Percentiles rank a stretch among this genome's conserved stretches.
These are phyloP conservation scores for Trypanosomatidae sp. DNA, from an alignment of 208 protist species.

Conservation along the genomic window DNA sequence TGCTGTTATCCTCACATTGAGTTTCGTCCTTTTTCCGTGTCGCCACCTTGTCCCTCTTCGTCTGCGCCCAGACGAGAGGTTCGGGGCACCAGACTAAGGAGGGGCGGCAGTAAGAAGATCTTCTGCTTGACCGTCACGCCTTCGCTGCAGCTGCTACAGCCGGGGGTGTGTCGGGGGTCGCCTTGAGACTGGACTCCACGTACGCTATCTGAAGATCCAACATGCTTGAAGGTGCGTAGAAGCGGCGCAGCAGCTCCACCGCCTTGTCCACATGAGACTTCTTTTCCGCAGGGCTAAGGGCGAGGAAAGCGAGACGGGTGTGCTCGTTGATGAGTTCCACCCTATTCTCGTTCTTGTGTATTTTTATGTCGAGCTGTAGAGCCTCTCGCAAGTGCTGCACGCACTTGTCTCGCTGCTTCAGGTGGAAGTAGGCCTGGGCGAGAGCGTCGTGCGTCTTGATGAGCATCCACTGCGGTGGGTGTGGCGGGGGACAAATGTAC, in stretches of 20 bases:
- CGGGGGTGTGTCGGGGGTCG: background rate
- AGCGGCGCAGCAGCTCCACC: slow-evolving; percentile 58
- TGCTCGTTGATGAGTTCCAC: slow-evolving; percentile 73
- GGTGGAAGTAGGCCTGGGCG: slow-evolving; percentile 78
- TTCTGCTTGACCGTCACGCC: background rate
- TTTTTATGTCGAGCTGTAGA: slow-evolving; percentile 42
- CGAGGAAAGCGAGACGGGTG: slow-evolving; percentile 71
- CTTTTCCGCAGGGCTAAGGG: slow-evolving; percentile 30
- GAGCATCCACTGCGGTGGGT: slow-evolving; percentile 81
- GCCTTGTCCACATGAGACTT: slow-evolving; percentile 53
- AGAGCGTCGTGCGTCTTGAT: slow-evolving; percentile 85
- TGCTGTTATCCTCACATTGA: background rate
- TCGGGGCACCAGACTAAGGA: background rate
- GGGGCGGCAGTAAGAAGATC: background rate
- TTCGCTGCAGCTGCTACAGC: background rate
- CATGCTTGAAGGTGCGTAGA: slow-evolving; percentile 69
- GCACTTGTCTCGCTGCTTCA: slow-evolving; percentile 71
- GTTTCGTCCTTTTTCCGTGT: background rate
- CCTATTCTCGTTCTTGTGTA: slow-evolving; percentile 61
- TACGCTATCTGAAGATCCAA: slow-evolving; percentile 52
- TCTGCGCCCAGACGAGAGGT: background rate
- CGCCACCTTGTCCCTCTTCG: background rate
- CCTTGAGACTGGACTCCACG: slow-evolving; percentile 35
- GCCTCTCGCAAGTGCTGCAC: slow-evolving; percentile 70
- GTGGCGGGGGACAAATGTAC: slow-evolving; percentile 79